A percentile compares a stretch with the other conserved stretches of the same genome.
Conservation (phyloP, 345 rosid genomes). For the Salix purpurea region DNA sequence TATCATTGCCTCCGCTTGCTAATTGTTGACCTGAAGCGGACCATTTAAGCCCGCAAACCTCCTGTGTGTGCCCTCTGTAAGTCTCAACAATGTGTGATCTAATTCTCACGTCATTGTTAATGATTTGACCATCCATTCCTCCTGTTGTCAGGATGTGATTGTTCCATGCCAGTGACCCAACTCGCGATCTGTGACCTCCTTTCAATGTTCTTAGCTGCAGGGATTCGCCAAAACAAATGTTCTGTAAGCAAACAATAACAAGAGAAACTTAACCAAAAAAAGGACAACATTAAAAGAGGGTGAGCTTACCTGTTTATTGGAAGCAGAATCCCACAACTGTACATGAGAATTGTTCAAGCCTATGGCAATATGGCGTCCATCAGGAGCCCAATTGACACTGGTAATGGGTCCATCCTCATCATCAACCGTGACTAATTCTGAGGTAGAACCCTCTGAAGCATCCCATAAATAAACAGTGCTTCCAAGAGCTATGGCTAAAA, state of each 20-base stretch:
- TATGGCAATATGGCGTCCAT: conserved; percentile 37
- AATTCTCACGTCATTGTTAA: conserved; percentile 9
- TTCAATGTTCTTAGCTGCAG: conserved; percentile 1
- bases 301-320: conserved; percentile 14
- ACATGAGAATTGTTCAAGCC: conserved; percentile 45
- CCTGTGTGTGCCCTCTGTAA: not conserved
- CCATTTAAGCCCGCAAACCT: conserved; percentile 7
- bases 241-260: not conserved
- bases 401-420: conserved; percentile 41
- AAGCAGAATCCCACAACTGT: conserved; percentile 38
- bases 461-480: conserved; percentile 15
- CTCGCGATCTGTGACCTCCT: conserved; percentile 11
- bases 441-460: conserved; percentile 16
- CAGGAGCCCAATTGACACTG: conserved; percentile 51
- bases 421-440: conserved; percentile 43
- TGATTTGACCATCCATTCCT: conserved; percentile 4
- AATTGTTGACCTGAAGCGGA: not conserved
- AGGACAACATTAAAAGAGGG: not conserved
- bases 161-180: conserved; percentile 17
- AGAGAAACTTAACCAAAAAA: not conserved
- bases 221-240: not conserved
- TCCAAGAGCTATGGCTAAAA: conserved; percentile 19
- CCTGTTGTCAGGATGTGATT: conserved; percentile 17
- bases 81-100: conserved; percentile 3
- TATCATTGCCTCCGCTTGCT: conserved; percentile 37